A percentile compares a stretch with the other conserved stretches of the same genome.
phyloP scores from a whole-genome alignment of 805 yeast species.

The Yarrowia bubula region DNA sequence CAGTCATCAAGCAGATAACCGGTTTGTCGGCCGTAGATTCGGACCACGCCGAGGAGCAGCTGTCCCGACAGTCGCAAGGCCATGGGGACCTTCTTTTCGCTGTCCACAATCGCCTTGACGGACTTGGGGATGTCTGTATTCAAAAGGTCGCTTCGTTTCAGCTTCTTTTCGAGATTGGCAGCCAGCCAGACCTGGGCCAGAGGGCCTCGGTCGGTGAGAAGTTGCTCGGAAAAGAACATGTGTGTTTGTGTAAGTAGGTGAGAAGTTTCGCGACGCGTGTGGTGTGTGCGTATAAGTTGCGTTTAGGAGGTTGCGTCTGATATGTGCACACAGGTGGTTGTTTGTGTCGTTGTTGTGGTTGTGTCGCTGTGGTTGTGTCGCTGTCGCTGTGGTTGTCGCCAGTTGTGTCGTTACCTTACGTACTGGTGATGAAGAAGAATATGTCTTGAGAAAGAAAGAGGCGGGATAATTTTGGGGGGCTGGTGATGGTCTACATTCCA shows the following conservation, averaged over 20 bases:
- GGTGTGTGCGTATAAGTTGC: background rate
- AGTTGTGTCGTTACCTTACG: background rate
- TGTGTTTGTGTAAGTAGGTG: background rate
- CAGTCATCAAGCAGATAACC: slow-evolving; percentile 81
- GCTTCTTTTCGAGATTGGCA: slow-evolving; percentile 77
- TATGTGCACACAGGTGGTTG: background rate
- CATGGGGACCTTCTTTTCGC: slow-evolving; percentile 53
- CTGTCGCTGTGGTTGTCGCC: background rate
- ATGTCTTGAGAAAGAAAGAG: background rate
- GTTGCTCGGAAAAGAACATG: slow-evolving; percentile 53
- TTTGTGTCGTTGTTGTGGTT: background rate
- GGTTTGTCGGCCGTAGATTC: slow-evolving; percentile 83
- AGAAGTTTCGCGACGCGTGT: slow-evolving; percentile 4
- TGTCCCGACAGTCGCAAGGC: slow-evolving; percentile 85
- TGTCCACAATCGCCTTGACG: slow-evolving; percentile 59
- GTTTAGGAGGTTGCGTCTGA: background rate
- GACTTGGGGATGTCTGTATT: slow-evolving; percentile 70
- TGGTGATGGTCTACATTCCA: background rate
- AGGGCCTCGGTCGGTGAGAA: slow-evolving; percentile 72
- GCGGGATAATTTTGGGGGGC: slow-evolving; percentile 4
- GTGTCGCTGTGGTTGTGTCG: background rate
- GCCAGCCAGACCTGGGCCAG: slow-evolving; percentile 91
- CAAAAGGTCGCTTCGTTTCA: slow-evolving; percentile 67
- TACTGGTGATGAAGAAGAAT: no score
- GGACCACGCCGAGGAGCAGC: slow-evolving; percentile 77